A percentile compares a stretch with the other conserved stretches of the same genome.
Conservation (phyloP, 345 rosid species). For the Cochlearia excelsa region DNA sequence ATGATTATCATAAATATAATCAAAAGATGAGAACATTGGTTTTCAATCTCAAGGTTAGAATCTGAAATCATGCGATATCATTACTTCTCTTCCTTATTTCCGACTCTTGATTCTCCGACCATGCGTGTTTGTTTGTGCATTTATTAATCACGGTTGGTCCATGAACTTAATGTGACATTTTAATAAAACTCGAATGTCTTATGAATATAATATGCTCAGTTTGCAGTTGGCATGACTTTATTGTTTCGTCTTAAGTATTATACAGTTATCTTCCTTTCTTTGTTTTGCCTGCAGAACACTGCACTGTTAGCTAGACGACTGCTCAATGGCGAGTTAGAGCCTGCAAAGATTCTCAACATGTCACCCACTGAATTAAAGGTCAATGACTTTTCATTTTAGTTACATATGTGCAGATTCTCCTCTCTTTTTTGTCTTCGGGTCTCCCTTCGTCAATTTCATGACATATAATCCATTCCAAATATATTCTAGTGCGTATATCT, state of each 20-base stretch:
- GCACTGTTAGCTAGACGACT: constrained; percentile 61
- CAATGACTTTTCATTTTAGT: not conserved
- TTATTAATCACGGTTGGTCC: not conserved
- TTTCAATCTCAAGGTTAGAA: constrained; percentile 77
- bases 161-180: constrained; percentile 5
- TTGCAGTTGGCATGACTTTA: not conserved
- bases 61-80: constrained; percentile 7
- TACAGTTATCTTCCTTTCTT: not conserved
- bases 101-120: constrained; percentile 1
- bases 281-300: constrained; percentile 43
- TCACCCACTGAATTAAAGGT: constrained; percentile 85
- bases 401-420: constrained; percentile 12
- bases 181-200: not conserved
- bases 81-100: not conserved
- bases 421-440: not conserved
- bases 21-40: constrained; percentile 73
- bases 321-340: constrained; percentile 70
- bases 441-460: not conserved
- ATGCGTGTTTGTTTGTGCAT: not conserved
- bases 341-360: constrained; percentile 74
- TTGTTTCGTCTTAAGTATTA: not conserved
- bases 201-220: constrained; percentile 9
- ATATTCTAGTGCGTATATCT: too few relatives aligned
- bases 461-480: not conserved
- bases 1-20: constrained; percentile 49